phyloP scores from a whole-genome alignment of 345 rosid genomes.

The Turnera subulata region DNA sequence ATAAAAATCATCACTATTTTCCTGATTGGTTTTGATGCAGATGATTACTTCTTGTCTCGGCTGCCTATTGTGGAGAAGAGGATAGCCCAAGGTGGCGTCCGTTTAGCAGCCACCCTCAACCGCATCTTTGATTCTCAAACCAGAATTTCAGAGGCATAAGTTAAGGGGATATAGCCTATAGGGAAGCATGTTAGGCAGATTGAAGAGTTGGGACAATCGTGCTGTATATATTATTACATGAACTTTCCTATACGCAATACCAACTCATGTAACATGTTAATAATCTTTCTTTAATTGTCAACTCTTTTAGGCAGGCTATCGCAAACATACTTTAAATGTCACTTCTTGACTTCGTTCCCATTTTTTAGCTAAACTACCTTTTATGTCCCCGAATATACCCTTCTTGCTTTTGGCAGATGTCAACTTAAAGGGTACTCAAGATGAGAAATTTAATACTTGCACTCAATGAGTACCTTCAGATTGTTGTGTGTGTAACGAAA shows the following conservation, averaged over 20 bases:
- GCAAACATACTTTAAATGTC: not conserved
- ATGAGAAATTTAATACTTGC: constrained; percentile 41
- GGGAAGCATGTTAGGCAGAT: too few species aligned
- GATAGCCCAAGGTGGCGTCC: constrained; percentile 83
- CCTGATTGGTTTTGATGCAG: constrained; percentile 29
- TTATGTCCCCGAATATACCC: constrained; percentile 37
- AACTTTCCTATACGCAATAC: too few species aligned
- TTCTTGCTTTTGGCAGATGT: constrained; percentile 19
- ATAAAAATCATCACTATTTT: too few species aligned
- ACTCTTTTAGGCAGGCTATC: constrained; percentile 25
- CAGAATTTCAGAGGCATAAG: constrained; percentile 38
- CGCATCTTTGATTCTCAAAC: constrained; percentile 52
- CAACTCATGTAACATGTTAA: too few species aligned
- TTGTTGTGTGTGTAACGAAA: not conserved
- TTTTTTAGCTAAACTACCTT: not conserved
- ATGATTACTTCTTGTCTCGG: constrained; percentile 75
- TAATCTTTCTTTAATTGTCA: too few species aligned
- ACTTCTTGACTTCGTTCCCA: constrained; percentile 1
- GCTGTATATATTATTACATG: too few species aligned
- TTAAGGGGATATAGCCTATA: not conserved
- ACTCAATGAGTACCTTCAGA: constrained; percentile 41
- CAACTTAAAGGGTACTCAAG: constrained; percentile 22
- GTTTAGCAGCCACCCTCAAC: constrained; percentile 76
- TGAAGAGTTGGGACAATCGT: too few species aligned
- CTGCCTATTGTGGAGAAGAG: constrained; percentile 75